Conservation (phyloP, 2,329 filamentous ascomycete species). For the Sclerotinia minor region DNA sequence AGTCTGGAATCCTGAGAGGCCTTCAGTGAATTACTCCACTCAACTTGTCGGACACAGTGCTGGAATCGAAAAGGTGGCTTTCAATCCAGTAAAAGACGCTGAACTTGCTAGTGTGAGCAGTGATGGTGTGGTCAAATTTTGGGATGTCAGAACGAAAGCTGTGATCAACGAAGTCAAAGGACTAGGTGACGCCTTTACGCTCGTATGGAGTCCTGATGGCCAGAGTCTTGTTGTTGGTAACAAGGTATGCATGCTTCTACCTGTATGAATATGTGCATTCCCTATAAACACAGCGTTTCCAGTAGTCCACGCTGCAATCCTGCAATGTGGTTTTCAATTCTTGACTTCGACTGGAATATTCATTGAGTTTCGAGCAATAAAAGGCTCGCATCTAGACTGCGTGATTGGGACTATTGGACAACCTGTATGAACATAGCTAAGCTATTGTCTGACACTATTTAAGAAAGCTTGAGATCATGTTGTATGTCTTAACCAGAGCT, state of each 20-base stretch:
- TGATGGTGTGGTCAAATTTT: conserved; percentile 75
- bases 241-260: conserved; percentile 56
- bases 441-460: background rate
- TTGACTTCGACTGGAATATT: background rate
- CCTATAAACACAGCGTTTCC: background rate
- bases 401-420: background rate
- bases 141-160: conserved; percentile 74
- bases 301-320: background rate
- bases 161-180: conserved; percentile 69
- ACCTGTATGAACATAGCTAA: background rate
- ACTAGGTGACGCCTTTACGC: conserved; percentile 65
- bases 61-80: conserved; percentile 72
- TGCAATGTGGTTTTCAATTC: background rate
- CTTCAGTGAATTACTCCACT: conserved; percentile 71
- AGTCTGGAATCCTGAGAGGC: conserved; percentile 80
- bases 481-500: background rate
- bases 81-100: conserved; percentile 74
- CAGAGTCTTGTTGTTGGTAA: conserved; percentile 69
- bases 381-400: background rate
- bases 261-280: background rate
- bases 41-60: conserved; percentile 69
- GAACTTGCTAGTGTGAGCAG: conserved; percentile 73
- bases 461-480: background rate
- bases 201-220: conserved; percentile 74
- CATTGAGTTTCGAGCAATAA: background rate